Evolutionary conservation across 2,329 filamentous ascomycete species (phyloP).

Genomic region (Phaeosphaeria sp.): DNA sequence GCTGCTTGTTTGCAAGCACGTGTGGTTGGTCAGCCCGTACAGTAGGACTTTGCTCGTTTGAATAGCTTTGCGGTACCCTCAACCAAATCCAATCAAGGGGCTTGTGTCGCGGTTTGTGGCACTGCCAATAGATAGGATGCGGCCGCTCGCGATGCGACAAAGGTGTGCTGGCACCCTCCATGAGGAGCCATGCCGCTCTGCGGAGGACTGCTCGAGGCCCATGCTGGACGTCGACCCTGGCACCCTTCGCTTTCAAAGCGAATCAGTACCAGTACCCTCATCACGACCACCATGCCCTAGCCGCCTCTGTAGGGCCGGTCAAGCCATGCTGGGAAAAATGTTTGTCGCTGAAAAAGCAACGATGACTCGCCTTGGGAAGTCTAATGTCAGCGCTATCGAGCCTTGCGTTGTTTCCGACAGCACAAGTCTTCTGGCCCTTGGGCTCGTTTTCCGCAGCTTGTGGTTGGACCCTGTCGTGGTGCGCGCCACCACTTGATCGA

Average conservation of each 20-base stretch:
- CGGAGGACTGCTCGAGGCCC: neutral
- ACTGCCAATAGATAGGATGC: conserved; percentile 12
- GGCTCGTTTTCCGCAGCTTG: neutral
- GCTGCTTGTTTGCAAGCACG: neutral
- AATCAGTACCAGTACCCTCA: neutral
- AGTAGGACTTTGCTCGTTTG: neutral
- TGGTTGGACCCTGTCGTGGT: neutral
- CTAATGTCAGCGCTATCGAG: neutral
- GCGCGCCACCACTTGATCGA: neutral
- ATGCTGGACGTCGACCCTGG: neutral
- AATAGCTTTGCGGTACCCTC: conserved; percentile 1
- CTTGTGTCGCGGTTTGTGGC: conserved; percentile 7
- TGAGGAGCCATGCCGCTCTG: conserved; percentile 1
- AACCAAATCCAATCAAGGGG: conserved; percentile 8
- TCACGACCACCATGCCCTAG: neutral
- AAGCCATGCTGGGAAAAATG: neutral
- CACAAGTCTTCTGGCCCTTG: neutral
- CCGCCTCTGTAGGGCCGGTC: neutral
- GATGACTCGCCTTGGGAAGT: neutral
- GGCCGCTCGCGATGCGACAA: conserved; percentile 2
- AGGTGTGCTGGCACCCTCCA: conserved; percentile 16
- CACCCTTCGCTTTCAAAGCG: neutral
- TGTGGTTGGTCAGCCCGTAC: conserved; percentile 7
- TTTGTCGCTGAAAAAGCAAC: neutral
- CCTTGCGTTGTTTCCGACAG: neutral